Conservation (phyloP, 257 asterid genomes). For the Fraxinus anomala region DNA sequence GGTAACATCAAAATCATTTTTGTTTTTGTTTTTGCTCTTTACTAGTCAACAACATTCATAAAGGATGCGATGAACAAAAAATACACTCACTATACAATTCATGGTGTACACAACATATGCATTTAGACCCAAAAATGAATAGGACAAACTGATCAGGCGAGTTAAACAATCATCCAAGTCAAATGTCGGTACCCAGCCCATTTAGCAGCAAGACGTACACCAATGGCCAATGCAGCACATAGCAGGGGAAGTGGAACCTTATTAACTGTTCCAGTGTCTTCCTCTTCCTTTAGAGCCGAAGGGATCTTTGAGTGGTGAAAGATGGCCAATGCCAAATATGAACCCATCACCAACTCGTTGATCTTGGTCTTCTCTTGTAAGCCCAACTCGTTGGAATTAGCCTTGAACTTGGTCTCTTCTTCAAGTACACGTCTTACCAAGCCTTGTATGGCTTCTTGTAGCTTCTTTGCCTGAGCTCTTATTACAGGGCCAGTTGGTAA, state of each 20-base stretch:
- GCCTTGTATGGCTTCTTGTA: no score
- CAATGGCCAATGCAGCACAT: slow-evolving; percentile 77
- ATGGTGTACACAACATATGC: not conserved
- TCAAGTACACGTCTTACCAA: no score
- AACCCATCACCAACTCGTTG: slow-evolving; percentile 50
- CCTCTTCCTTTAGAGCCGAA: slow-evolving; percentile 34
- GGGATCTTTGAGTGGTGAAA: slow-evolving; percentile 38
- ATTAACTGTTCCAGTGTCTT: slow-evolving; percentile 29
- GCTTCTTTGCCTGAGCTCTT: no score
- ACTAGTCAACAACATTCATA: not conserved
- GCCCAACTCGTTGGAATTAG: no score
- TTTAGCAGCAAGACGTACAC: slow-evolving; percentile 70
- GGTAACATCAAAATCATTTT: not conserved
- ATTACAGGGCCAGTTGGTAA: no score
- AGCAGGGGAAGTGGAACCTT: slow-evolving; percentile 71
- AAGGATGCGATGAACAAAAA: not conserved
- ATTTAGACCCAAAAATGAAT: not conserved
- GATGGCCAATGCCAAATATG: slow-evolving; percentile 67
- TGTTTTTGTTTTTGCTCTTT: not conserved
- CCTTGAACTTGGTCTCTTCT: no score
- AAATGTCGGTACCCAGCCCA: slow-evolving; percentile 95
- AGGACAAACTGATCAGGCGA: not conserved
- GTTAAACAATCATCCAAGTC: slow-evolving; percentile 93
- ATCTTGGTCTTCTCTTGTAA: slow-evolving; percentile 97
- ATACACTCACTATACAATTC: not conserved